Conservation (phyloP, 2,329 filamentous ascomycete genomes). For the Colletotrichum noveboracense region DNA sequence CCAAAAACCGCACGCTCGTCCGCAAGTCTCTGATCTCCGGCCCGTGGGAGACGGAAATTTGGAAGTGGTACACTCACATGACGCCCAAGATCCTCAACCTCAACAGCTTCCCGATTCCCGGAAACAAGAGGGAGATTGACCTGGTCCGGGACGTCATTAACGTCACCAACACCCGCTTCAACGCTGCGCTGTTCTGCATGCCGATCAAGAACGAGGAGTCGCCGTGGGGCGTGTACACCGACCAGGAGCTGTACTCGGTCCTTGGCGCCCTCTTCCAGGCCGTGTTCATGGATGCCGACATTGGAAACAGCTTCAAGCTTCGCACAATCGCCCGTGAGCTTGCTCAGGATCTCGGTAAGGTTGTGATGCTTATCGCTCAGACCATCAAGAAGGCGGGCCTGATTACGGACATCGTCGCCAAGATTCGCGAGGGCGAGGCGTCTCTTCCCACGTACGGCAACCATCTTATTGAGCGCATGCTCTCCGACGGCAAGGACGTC, state of each 20-base stretch:
- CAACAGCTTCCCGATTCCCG: slow-evolving; percentile 27
- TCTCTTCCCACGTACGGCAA: slow-evolving; percentile 59
- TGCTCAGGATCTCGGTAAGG: slow-evolving; percentile 54
- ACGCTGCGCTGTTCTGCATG: slow-evolving; percentile 57
- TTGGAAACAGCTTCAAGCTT: slow-evolving; percentile 61
- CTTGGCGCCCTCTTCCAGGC: slow-evolving; percentile 61
- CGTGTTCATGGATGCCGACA: slow-evolving; percentile 61
- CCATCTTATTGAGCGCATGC: slow-evolving; percentile 59
- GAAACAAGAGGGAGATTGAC: slow-evolving; percentile 35
- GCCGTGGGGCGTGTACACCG: slow-evolving; percentile 57
- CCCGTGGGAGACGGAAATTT: slow-evolving; percentile 23
- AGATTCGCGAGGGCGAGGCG: slow-evolving; percentile 44
- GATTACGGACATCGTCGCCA: slow-evolving; percentile 49
- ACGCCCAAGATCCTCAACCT: slow-evolving; percentile 31
- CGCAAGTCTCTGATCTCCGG: slow-evolving; percentile 40
- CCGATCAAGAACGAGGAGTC: slow-evolving; percentile 59
- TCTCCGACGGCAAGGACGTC: slow-evolving; percentile 56
- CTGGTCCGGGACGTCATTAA: slow-evolving; percentile 52
- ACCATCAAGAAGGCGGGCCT: slow-evolving; percentile 48
- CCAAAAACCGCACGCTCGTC: slow-evolving; percentile 44
- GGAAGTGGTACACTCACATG: slow-evolving; percentile 24
- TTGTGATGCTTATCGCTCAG: slow-evolving; percentile 59
- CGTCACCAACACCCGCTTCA: slow-evolving; percentile 59
- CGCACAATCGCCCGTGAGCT: slow-evolving; percentile 54
- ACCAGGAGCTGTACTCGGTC: slow-evolving; percentile 61